These are phyloP conservation scores for Paramarasmius palmivorus DNA, from an alignment of 1,284 basidiomycete species.

Conservation along the genomic window DNA sequence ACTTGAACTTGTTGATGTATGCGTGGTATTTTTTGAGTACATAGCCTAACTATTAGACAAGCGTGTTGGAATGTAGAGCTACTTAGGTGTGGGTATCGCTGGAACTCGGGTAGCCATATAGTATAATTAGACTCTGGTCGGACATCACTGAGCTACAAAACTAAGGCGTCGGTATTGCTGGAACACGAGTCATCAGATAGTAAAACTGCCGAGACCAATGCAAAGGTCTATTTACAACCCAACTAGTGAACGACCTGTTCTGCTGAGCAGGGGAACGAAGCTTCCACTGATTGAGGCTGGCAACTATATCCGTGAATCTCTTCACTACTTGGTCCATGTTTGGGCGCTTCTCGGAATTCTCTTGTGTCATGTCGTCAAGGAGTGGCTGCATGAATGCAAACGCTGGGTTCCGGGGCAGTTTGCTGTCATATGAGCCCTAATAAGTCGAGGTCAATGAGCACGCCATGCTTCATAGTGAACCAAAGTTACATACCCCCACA, in stretches of 20 bases:
- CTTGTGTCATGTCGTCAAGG: slow-evolving; percentile 27
- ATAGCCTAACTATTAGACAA: too few species aligned
- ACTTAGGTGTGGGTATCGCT: neutral
- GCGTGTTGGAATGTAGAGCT: too few species aligned
- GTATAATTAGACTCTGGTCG: neutral
- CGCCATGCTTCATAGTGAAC: neutral
- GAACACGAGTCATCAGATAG: neutral
- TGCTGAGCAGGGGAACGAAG: slow-evolving; percentile 1
- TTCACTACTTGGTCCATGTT: slow-evolving; percentile 27
- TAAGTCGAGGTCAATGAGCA: neutral
- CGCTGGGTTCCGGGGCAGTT: neutral
- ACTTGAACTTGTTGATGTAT: too few species aligned
- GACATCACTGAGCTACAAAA: neutral
- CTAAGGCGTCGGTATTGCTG: neutral
- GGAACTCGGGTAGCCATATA: neutral
- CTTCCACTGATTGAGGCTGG: slow-evolving; percentile 12
- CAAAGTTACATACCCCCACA: neutral
- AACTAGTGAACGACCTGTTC: neutral
- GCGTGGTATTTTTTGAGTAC: too few species aligned
- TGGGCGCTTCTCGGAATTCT: slow-evolving; percentile 26
- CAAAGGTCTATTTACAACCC: neutral
- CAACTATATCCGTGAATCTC: slow-evolving; percentile 19
- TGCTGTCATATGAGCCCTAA: neutral
- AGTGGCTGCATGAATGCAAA: slow-evolving; percentile 28
- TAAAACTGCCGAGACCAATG: neutral